Evolutionary conservation across 495 filamentous ascomycete genomes (phyloP).

Genomic region (Pyrenula massariospora): DNA sequence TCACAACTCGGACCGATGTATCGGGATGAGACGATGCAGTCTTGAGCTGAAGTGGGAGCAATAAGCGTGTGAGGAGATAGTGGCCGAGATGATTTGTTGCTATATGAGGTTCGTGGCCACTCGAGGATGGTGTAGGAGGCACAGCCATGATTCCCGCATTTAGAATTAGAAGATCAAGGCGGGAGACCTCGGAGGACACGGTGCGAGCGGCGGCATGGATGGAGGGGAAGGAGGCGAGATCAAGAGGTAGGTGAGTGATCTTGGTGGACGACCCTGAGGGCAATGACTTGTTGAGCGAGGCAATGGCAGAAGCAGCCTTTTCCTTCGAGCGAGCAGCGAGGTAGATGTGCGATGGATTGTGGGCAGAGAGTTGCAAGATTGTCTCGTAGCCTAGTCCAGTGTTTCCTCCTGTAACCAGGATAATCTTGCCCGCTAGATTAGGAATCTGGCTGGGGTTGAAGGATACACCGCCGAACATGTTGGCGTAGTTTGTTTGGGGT

Average conservation of each 20-base stretch:
- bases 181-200: slow-evolving; percentile 32
- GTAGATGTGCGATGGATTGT: slow-evolving; percentile 43
- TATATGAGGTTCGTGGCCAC: slow-evolving; percentile 59
- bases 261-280: slow-evolving; percentile 1
- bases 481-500: not conserved
- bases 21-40: slow-evolving; percentile 28
- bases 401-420: slow-evolving; percentile 28
- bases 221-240: slow-evolving; percentile 31
- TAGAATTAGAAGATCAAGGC: slow-evolving; percentile 56
- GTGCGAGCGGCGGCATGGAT: slow-evolving; percentile 37
- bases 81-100: slow-evolving; percentile 62
- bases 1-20: slow-evolving; percentile 31
- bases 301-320: slow-evolving; percentile 18
- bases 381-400: slow-evolving; percentile 47
- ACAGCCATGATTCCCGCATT: slow-evolving; percentile 50
- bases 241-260: slow-evolving; percentile 28
- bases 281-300: slow-evolving; percentile 9
- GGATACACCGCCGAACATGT: not conserved
- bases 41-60: slow-evolving; percentile 46
- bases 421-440: slow-evolving; percentile 10
- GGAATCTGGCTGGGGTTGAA: slow-evolving; percentile 18
- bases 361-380: slow-evolving; percentile 38
- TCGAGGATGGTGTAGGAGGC: slow-evolving; percentile 30
- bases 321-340: slow-evolving; percentile 27
- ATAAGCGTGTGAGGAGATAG: slow-evolving; percentile 47